These are phyloP conservation scores for Lichenothelia convexa DNA, from an alignment of 495 filamentous ascomycete species.

Conservation along the genomic window DNA sequence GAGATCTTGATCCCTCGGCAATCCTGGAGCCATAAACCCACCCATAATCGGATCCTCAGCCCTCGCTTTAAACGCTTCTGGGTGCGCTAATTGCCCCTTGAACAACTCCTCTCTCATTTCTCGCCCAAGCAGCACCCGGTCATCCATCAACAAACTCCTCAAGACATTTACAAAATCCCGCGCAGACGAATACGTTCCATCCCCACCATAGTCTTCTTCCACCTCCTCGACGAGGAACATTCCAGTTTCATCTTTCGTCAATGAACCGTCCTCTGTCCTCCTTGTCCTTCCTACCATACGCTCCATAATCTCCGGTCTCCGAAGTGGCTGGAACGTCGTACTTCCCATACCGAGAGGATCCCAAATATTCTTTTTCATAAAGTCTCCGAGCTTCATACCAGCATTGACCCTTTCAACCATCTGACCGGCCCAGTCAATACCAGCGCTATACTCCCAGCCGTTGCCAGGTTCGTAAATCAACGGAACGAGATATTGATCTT, in stretches of 20 bases:
- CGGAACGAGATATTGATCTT: slow-evolving; percentile 9
- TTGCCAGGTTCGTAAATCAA: background rate
- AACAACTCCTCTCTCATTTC: background rate
- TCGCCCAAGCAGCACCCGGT: background rate
- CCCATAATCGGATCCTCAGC: background rate
- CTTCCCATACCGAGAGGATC: slow-evolving; percentile 24
- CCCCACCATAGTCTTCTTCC: background rate
- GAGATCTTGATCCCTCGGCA: background rate
- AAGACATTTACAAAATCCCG: background rate
- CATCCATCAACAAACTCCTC: background rate
- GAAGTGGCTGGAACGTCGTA: slow-evolving; percentile 24
- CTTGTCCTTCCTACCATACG: slow-evolving; percentile 15
- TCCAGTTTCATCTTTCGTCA: slow-evolving; percentile 9
- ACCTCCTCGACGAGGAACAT: background rate
- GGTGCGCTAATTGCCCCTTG: background rate
- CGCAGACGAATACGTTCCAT: background rate
- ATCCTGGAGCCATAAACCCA: background rate
- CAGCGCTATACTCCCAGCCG: background rate
- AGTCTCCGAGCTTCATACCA: slow-evolving; percentile 20
- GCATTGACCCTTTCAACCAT: slow-evolving; percentile 10
- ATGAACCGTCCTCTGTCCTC: slow-evolving; percentile 1
- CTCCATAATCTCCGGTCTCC: slow-evolving; percentile 19
- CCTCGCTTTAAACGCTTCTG: background rate
- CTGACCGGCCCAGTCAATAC: slow-evolving; percentile 7
- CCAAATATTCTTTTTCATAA: slow-evolving; percentile 29